Base-by-base conservation (phyloP, 2,329 filamentous ascomycete genomes). In the Pseudogymnoascus sp. region DNA sequence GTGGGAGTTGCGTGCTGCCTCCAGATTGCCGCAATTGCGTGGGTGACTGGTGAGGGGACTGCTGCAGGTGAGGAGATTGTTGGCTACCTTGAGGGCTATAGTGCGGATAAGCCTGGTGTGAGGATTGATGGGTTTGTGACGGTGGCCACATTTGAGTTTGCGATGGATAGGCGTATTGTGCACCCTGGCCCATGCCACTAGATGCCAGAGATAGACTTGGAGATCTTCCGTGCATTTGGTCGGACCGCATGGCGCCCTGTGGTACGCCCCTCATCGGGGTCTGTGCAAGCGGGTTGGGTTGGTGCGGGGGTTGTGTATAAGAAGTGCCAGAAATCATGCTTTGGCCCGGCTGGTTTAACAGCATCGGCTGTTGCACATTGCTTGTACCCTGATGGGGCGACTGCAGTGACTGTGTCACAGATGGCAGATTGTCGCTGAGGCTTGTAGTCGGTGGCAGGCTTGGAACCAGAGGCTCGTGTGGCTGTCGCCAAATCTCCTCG, bases 401-500 rank as follows among this genome's bases (percentile, higher is more conserved):
- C 67, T 84, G 79, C 28, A 80, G 77, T 8, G 82, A 75, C 57
- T 83, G 80, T 60, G 77, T 81, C 80, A 75, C 63, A 79, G 82
- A 57, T 74, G 76, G 65, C 79, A 72, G 65, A 67, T 76, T 36
- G 76, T 78, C 68, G 59, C 67, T 59, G 77, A 76, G 61, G 76
- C 72, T 25, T 15, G 67, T 64, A 59, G 62, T 73, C 66, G 63
- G 72, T 66, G 63, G 72, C 65, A 71, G 61, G 39, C 68, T 76
- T n/a, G 80, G 77, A 18, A 76, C 75, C 3, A 90, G 86, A 62
- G 88, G 85, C 71, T 97, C 91, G 66, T 95, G 91, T 9, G 89
- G 87, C 64, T 89, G 83, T 65, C 88, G 84, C 89, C 92, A 97
- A 66, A 91, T 82, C 61, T 85, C 86, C 60, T 93, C 86, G 65